phyloP scores from a whole-genome alignment of 2,329 filamentous ascomycete species.

The Talaromyces albobiverticillius region DNA sequence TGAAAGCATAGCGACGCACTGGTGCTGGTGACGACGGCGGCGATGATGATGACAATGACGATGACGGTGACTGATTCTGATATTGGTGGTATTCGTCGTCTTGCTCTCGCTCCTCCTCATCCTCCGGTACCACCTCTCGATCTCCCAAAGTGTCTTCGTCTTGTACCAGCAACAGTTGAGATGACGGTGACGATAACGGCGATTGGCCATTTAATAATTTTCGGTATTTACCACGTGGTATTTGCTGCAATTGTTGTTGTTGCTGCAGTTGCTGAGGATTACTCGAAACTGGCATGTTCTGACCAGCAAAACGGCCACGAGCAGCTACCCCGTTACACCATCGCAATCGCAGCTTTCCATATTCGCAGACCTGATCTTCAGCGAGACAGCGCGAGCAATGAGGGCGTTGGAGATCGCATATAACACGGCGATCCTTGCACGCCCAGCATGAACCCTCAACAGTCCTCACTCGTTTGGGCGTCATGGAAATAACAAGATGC shows the following conservation, averaged over 20 bases:
- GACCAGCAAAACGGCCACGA: constrained; percentile 18
- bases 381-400: constrained; percentile 36
- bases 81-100: not conserved
- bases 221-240: not conserved
- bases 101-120: not conserved
- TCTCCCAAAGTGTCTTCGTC: not conserved
- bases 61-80: not conserved
- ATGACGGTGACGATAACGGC: not conserved
- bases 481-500: constrained; percentile 14
- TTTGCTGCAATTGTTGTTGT: not conserved
- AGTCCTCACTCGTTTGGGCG: constrained; percentile 23
- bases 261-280: not conserved
- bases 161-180: not conserved
- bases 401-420: constrained; percentile 41
- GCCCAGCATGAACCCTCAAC: constrained; percentile 46
- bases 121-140: not conserved
- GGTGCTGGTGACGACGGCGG: not conserved
- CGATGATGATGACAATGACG: not conserved
- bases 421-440: constrained; percentile 45
- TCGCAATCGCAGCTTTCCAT: constrained; percentile 39
- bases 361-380: constrained; percentile 28
- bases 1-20: not conserved
- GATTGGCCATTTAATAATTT: not conserved
- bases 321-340: constrained; percentile 38
- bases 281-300: constrained; percentile 14